Base-by-base conservation (phyloP, 176 grass and related monocot genomes). In the Musa troglodytarum region DNA sequence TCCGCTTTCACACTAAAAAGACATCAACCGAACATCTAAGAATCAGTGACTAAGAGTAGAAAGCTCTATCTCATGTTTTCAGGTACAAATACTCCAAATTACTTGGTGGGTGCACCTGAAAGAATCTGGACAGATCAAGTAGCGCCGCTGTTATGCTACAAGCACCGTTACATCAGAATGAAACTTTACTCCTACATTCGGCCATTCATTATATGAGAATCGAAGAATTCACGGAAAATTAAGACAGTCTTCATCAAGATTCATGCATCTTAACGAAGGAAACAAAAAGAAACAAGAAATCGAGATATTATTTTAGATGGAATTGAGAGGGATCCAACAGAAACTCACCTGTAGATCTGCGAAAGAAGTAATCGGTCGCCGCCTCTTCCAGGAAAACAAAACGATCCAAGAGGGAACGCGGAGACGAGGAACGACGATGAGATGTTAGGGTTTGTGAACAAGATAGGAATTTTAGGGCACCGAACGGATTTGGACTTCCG, bases 331-430 rank as follows among this genome's bases (percentile, higher is more conserved):
- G 52, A 50, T 71, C 43, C 20, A 29, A 56, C 14, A 21, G 24
- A 70, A 54, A 59, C 20, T 16, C 50, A 79, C 77, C 66, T 70
- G 26, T 14, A 71, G 66, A 58, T 58, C 66, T 28, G 53, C 25
- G 17, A 58, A 59, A 57, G 11, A 16, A 19, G 53, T n/a, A 12
- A 79, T 23, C 2, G 10, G 17, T 55, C 53, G 3, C 77, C n/a
- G 1, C 50, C 64, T 43, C 21, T 9, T 23, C 15, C 20, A 56
- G 10, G 34, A 23, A n/a, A 11, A 43, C 10, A 78, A 29, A 23
- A 55, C 15, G 52, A 77, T 52, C 68, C 76, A 23, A 51, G 50
- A n/a, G 50, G 50, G 16, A 49, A 15, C 14, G 29, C 23, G 24
- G 11, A 23, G 69, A 25, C 34, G 61, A 10, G 59, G 52, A 56